Percentiles rank a stretch among this genome's conserved stretches.
Evolutionary conservation across 345 rosid species (phyloP).

Genomic region (Ceriops tagal): DNA sequence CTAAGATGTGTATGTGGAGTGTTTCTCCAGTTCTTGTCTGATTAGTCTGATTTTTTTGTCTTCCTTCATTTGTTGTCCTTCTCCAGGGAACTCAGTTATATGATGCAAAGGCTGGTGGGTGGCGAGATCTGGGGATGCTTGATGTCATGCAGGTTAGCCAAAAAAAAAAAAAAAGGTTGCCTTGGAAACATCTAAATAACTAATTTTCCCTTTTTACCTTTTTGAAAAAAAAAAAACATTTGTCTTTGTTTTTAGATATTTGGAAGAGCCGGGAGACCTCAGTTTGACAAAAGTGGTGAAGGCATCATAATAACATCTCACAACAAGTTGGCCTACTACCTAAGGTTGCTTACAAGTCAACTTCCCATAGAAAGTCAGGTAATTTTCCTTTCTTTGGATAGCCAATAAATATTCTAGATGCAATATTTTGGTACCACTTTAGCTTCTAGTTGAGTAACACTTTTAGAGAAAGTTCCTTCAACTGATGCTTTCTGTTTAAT

Average conservation of each 20-base stretch:
- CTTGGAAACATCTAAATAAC: constrained; percentile 9
- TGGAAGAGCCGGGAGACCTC: constrained; percentile 99
- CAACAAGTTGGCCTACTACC: constrained; percentile 86
- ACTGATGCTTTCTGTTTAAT: neutral
- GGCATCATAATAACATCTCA: constrained; percentile 98
- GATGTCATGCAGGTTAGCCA: constrained; percentile 90
- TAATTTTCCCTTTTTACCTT: neutral
- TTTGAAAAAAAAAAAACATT: neutral
- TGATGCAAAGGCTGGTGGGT: constrained; percentile 98
- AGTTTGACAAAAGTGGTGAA: constrained; percentile 98
- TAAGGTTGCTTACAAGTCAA: constrained; percentile 87
- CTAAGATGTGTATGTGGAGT: neutral
- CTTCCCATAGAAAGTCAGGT: constrained; percentile 99
- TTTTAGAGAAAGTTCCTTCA: neutral
- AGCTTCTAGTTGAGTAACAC: too few species aligned
- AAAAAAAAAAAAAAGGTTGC: neutral
- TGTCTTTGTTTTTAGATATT: constrained; percentile 51
- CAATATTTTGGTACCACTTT: too few species aligned
- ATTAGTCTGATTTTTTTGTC: too few species aligned
- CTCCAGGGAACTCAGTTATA: constrained; percentile 90
- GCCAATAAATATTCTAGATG: too few species aligned
- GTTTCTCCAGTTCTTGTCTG: neutral
- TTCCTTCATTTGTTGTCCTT: constrained; percentile 19
- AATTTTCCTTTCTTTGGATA: constrained; percentile 15
- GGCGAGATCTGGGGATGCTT: constrained; percentile 98